Percentiles rank a stretch among this genome's conserved stretches.
These are phyloP conservation scores for Aaosphaeria pasadenensis DNA, from an alignment of 2,329 filamentous ascomycete species.

Conservation along the genomic window DNA sequence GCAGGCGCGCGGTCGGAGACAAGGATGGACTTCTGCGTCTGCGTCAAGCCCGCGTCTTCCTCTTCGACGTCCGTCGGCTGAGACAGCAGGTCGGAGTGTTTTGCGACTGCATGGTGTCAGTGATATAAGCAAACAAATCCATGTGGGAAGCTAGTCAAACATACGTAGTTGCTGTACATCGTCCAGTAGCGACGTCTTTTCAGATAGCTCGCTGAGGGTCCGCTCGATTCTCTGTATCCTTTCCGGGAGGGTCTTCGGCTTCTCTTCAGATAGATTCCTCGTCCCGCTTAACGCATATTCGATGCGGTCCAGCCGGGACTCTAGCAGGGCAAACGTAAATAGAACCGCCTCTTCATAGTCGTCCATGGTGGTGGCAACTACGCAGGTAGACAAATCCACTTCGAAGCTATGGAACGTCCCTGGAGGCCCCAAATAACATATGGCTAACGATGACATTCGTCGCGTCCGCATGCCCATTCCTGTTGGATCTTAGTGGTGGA, in stretches of 20 bases:
- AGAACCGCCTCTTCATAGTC: slow-evolving; percentile 39
- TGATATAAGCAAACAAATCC: neutral
- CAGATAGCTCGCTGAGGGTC: slow-evolving; percentile 37
- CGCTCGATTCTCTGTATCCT: slow-evolving; percentile 38
- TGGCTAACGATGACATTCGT: slow-evolving; percentile 2
- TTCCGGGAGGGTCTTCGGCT: slow-evolving; percentile 26
- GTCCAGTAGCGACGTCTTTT: slow-evolving; percentile 37
- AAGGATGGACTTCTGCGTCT: slow-evolving; percentile 29
- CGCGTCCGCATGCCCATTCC: slow-evolving; percentile 5
- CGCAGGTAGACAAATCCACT: too few species aligned
- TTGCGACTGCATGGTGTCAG: slow-evolving; percentile 32
- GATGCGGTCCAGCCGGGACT: slow-evolving; percentile 44
- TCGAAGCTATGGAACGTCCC: neutral
- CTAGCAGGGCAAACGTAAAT: slow-evolving; percentile 43
- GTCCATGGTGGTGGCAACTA: slow-evolving; percentile 20
- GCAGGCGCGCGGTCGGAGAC: slow-evolving; percentile 44
- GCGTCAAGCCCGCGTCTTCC: slow-evolving; percentile 17
- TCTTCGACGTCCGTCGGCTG: slow-evolving; percentile 11
- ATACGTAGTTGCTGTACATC: slow-evolving; percentile 41
- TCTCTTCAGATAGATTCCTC: slow-evolving; percentile 15
- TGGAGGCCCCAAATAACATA: neutral
- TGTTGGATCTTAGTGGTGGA: slow-evolving; percentile 7
- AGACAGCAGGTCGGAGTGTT: slow-evolving; percentile 40
- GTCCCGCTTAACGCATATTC: slow-evolving; percentile 42
- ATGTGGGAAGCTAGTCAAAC: neutral